Evolutionary conservation across 1,284 basidiomycete genomes (phyloP).

Genomic region (Schizophyllum commune): DNA sequence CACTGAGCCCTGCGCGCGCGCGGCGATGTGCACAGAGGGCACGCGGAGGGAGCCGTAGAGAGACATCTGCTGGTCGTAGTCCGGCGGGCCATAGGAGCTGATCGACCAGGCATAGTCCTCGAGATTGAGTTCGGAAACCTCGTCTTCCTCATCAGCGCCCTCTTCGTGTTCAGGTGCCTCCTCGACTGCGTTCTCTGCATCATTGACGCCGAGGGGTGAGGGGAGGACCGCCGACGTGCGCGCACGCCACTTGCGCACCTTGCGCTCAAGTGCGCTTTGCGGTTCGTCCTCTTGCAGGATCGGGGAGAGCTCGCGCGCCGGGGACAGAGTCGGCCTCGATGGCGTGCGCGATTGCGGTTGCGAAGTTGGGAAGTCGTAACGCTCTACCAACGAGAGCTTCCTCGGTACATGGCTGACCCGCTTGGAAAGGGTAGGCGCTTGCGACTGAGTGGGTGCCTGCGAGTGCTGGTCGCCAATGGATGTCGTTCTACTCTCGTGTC

Average conservation of each 20-base stretch:
- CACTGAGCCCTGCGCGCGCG: slow-evolving; percentile 27
- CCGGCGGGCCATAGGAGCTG: slow-evolving; percentile 55
- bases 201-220: slow-evolving; percentile 42
- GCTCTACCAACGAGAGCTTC: slow-evolving; percentile 62
- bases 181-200: slow-evolving; percentile 23
- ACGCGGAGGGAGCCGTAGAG: slow-evolving; percentile 13
- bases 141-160: slow-evolving; percentile 15
- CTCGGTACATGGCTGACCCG: slow-evolving; percentile 45
- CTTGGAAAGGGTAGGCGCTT: slow-evolving; percentile 21
- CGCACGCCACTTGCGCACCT: slow-evolving; percentile 60
- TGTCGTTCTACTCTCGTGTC: slow-evolving; percentile 46
- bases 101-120: slow-evolving; percentile 66
- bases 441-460: slow-evolving; percentile 23
- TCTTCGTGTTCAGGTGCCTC: slow-evolving; percentile 10
- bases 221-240: slow-evolving; percentile 39
- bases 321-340: slow-evolving; percentile 15
- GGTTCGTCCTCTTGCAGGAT: slow-evolving; percentile 57
- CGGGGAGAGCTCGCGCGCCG: slow-evolving; percentile 40
- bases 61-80: slow-evolving; percentile 14
- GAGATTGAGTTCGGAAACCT: slow-evolving; percentile 39
- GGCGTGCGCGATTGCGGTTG: slow-evolving; percentile 25
- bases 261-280: slow-evolving; percentile 40
- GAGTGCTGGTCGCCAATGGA: slow-evolving; percentile 25
- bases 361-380: slow-evolving; percentile 37
- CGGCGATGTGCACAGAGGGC: slow-evolving; percentile 28